Evolutionary conservation across 2,329 filamentous ascomycete genomes (phyloP).

Genomic region (Sporothrix sp.): DNA sequence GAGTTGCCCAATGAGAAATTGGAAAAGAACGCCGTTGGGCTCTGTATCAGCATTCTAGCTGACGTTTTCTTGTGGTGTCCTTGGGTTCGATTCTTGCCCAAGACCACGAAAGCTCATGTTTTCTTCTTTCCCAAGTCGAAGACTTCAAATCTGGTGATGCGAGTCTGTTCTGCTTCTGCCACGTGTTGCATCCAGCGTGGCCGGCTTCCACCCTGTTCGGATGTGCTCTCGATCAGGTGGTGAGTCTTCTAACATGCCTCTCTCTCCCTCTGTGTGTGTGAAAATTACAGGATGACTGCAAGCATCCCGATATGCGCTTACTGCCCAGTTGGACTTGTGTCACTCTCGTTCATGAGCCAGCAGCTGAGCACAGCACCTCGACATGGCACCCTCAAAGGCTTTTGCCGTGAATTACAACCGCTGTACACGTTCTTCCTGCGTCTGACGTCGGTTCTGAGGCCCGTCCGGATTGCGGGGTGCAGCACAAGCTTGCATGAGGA

Average conservation of each 20-base stretch:
- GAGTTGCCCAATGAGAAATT: too few relatives aligned
- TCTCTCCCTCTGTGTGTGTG: too few relatives aligned
- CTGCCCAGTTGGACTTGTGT: too few relatives aligned
- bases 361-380: neutral
- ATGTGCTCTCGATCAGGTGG: neutral
- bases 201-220: neutral
- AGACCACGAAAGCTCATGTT: neutral
- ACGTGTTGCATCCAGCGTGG: neutral
- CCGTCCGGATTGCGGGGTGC: slow-evolving; percentile 7
- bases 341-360: neutral
- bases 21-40: too few relatives aligned
- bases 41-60: too few relatives aligned
- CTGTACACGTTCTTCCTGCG: too few relatives aligned
- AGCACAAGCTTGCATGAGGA: slow-evolving; percentile 5
- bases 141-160: neutral
- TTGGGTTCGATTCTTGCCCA: too few relatives aligned
- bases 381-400: too few relatives aligned
- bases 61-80: too few relatives aligned
- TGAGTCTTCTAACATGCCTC: neutral
- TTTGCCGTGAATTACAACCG: too few relatives aligned
- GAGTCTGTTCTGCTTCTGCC: neutral
- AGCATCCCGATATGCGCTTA: too few relatives aligned
- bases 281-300: too few relatives aligned
- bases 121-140: neutral
- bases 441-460: neutral